A percentile compares a stretch with the other conserved stretches of the same genome.
phyloP scores from a whole-genome alignment of 192 early-diverging fungal genomes.

The Spinellus fusiger region DNA sequence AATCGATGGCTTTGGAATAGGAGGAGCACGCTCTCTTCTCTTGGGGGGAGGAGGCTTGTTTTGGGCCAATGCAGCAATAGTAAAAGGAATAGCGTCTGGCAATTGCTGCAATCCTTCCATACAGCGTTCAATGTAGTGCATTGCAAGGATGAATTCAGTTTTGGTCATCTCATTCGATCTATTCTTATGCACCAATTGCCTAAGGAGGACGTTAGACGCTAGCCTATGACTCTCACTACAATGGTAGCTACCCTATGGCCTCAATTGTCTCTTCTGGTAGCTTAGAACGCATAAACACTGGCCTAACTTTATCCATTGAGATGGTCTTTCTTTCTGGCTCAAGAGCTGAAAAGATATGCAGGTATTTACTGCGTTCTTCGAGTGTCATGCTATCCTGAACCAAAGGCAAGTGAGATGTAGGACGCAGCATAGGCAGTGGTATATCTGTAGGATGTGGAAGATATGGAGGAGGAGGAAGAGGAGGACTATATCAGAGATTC shows the following conservation, averaged over 20 bases:
- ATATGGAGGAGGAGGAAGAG: background rate
- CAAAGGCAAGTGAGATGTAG: background rate
- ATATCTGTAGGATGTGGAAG: background rate
- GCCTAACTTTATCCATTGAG: constrained; percentile 52
- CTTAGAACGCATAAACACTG: constrained; percentile 74
- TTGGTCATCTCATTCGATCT: constrained; percentile 61
- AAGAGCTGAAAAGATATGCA: constrained; percentile 16
- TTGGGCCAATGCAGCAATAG: constrained; percentile 29
- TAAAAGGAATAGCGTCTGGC: constrained; percentile 53
- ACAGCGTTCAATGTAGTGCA: constrained; percentile 74
- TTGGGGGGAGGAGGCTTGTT: background rate
- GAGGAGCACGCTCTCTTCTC: background rate
- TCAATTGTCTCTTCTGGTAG: constrained; percentile 66
- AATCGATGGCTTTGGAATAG: background rate
- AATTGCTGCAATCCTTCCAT: constrained; percentile 63
- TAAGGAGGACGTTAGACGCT: constrained; percentile 9
- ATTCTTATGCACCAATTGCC: constrained; percentile 69
- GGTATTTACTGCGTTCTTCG: constrained; percentile 11
- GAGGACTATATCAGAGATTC: background rate
- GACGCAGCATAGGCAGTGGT: background rate
- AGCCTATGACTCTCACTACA: background rate
- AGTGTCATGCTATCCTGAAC: background rate
- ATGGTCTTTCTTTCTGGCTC: constrained; percentile 7
- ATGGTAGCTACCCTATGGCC: constrained; percentile 63
- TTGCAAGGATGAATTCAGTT: constrained; percentile 81